Base-by-base conservation (phyloP, 2,329 filamentous ascomycete species). In the Penicillium expansum region DNA sequence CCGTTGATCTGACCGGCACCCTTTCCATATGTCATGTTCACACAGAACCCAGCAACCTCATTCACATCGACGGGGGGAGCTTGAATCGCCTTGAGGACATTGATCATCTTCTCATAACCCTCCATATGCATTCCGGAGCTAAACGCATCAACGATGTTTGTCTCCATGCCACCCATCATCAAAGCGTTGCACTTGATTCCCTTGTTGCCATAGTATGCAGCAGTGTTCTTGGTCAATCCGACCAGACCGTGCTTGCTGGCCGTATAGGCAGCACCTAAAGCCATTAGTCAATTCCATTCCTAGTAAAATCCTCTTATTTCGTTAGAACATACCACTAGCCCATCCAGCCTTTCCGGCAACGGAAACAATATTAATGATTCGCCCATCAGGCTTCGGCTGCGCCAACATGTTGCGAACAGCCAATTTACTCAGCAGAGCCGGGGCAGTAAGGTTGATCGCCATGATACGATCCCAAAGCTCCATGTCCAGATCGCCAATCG, bases 221-320 rank as follows among this genome's bases (percentile, higher is more conserved):
- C 83, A 14, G 82, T 86, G 69, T 82, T 86, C 69, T 81, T 82
- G 14, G 81, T 83, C 55, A 85, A 69, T 1, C 80, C 82, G 3
- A 82, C 64, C 14, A 85, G 66, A 10, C 78, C 82, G 62, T 84
- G 81, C 70, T 85, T 84, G 69, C 74, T 78, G 0, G 77, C 76
- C 0, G 81, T 83, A 64, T 84, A 83, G 18, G 81, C 79, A 11
- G 74, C 77, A 29, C 80, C 81, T 67, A 8, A 32, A 16, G 7
- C 30, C 30, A 29, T 20, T 0, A 41, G 33, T 63, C 9, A 55
- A 54, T 32, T n/a, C 18, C 16, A 43, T 18, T n/a, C 30, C 8
- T 30, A n/a, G 29, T 33, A 45, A 13, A 2, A 20, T 22, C 0
- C 13, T 5, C 13, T 7, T 13, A 6, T 45, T 20, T 20, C 6